Evolutionary conservation across 2,329 filamentous ascomycete genomes (phyloP).

Genomic region (Nigrospora sphaerica): DNA sequence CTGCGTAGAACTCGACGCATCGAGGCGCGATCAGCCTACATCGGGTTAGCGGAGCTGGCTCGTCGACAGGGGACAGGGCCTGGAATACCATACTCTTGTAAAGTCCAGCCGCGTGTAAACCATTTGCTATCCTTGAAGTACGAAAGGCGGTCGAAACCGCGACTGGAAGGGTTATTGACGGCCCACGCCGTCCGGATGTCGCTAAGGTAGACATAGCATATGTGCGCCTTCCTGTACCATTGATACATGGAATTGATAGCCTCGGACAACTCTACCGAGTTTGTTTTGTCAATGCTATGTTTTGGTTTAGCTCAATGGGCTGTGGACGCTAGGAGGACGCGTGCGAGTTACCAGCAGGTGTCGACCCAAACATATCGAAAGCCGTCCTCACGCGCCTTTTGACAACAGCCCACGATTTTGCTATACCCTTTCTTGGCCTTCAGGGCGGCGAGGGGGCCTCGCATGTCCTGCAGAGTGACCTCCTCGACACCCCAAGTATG

Average conservation of each 20-base stretch:
- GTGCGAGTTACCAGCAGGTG: neutral
- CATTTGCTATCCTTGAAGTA: neutral
- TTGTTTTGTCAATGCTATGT: neutral
- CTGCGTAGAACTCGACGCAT: neutral
- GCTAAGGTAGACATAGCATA: neutral
- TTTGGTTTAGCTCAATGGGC: too few relatives aligned
- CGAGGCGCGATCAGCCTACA: neutral
- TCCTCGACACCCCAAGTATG: conserved; percentile 2
- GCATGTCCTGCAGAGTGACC: conserved; percentile 2
- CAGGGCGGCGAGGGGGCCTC: neutral
- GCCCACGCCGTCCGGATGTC: neutral
- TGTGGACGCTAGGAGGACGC: too few relatives aligned
- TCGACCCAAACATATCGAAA: conserved; percentile 2
- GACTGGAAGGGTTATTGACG: neutral
- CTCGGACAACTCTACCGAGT: neutral
- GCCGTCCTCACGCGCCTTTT: neutral
- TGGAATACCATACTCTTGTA: neutral
- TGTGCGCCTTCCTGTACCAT: neutral
- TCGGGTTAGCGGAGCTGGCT: too few relatives aligned
- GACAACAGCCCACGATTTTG: conserved; percentile 1
- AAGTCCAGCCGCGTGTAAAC: neutral
- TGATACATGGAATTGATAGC: neutral
- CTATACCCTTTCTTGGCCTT: neutral
- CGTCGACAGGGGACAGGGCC: too few relatives aligned
- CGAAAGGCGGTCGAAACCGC: neutral